A percentile compares a stretch with the other conserved stretches of the same genome.
Conservation (phyloP, 2,329 filamentous ascomycete species). For the Coniosporium tulheliwenetii region DNA sequence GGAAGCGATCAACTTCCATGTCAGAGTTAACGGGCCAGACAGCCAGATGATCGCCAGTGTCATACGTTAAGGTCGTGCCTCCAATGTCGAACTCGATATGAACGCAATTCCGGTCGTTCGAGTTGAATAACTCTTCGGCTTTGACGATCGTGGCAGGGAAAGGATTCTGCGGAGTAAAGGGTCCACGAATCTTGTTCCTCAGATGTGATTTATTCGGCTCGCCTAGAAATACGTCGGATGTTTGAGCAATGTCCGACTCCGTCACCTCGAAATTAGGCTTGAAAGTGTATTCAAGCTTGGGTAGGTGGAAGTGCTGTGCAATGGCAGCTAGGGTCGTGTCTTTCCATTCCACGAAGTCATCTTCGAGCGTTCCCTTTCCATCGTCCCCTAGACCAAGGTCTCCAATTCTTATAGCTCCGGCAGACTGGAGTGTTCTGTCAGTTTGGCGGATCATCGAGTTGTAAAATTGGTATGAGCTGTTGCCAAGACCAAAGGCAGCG, state of each 20-base stretch:
- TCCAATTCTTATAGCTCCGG: conserved; percentile 17
- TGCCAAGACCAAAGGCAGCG: conserved; percentile 26
- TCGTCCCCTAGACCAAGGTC: conserved; percentile 23
- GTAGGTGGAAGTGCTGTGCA: neutral
- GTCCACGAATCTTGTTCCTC: neutral
- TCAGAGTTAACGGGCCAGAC: conserved; percentile 25
- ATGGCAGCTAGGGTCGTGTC: conserved; percentile 5
- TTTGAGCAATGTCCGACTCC: neutral
- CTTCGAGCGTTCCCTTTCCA: conserved; percentile 23
- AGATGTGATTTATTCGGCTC: neutral
- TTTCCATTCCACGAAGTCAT: conserved; percentile 27
- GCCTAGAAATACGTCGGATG: neutral
- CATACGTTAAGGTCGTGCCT: conserved; percentile 21
- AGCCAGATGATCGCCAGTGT: conserved; percentile 26
- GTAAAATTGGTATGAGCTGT: conserved; percentile 31
- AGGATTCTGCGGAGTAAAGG: neutral
- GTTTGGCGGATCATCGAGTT: conserved; percentile 24
- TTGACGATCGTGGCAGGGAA: conserved; percentile 9
- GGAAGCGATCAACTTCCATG: conserved; percentile 19
- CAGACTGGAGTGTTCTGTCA: conserved; percentile 13
- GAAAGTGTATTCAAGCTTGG: neutral
- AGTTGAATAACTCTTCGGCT: conserved; percentile 17
- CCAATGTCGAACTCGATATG: conserved; percentile 24
- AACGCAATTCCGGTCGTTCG: conserved; percentile 21
- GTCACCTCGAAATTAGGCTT: neutral